Base-by-base conservation (phyloP, 352 stramenopile genomes). In the Phytophthora cryptogea region DNA sequence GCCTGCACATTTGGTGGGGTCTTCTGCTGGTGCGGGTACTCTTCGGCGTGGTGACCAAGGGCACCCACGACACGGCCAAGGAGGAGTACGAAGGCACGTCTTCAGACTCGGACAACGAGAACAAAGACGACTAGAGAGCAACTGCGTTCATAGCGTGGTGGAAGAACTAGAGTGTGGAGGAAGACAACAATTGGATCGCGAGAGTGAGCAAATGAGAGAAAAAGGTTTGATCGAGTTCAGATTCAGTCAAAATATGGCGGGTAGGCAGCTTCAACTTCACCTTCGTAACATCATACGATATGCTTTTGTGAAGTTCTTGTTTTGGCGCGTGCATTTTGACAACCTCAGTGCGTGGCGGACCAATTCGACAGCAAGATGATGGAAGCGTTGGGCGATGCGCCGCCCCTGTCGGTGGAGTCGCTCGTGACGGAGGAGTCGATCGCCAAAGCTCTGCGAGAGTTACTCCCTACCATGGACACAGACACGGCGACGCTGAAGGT, bases 31-130 rank as follows among this genome's bases (percentile, higher is more conserved):
- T 93, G 36, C 81, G 87, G 17, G 57, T 96, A 40, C 67, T 90
- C 27, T 30, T 84, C 11, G 82, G 83, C 10, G 70, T 88, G n/a
- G 31, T 94, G 44, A 87, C 59, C 30, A 90, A 92, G 63, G 86
- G 86, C 8, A 63, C 81, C 1, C 84, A 96, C 58, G 76, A 92
- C 56, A 76, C 78, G 1, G 85, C 80, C 42, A 93, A 94, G 63
- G 80, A 94, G 11, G 78, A 96, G 57, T 94, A 94, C 68, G 87
- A 94, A 83, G 70, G 86, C 61, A 82, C 78, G 52, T 94, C 86
- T 33, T 86, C 76, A 1, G 84, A 93, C 59, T 89, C 78, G 23
- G 86, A 95, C 32, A 86, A 80, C 37, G 86, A 88, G 40, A 66
- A 76, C 47, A 84, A 88, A 39, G 73, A 88, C 20, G 75, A 90